Conservation (phyloP, 164 flowering plant genomes). For the Malania oleifera region DNA sequence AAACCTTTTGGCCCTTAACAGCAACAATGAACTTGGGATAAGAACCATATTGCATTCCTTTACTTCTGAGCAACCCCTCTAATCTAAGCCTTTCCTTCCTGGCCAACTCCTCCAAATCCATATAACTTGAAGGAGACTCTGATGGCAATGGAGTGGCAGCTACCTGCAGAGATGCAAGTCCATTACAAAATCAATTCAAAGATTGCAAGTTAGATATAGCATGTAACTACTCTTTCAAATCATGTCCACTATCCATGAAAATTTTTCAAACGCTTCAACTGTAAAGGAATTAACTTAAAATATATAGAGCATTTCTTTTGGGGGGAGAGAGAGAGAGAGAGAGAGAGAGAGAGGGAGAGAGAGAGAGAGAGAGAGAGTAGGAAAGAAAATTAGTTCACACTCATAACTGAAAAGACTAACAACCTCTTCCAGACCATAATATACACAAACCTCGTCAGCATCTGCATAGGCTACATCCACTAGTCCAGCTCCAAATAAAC, state of each 20-base stretch:
- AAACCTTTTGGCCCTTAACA: slow-evolving; percentile 85
- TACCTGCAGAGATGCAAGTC: slow-evolving; percentile 32
- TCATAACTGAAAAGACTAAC: not conserved
- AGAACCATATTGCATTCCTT: slow-evolving; percentile 55
- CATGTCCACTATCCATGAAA: not conserved
- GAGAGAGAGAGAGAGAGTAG: not conserved
- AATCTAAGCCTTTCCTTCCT: slow-evolving; percentile 53
- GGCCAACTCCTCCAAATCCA: slow-evolving; percentile 52
- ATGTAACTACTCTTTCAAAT: not conserved
- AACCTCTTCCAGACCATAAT: not conserved
- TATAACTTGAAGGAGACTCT: slow-evolving; percentile 34
- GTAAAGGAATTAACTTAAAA: too few relatives aligned
- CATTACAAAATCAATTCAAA: slow-evolving; percentile 12
- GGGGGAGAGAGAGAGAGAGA: too few relatives aligned
- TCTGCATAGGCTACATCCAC: slow-evolving; percentile 62
- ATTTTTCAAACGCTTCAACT: not conserved
- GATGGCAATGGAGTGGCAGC: slow-evolving; percentile 32
- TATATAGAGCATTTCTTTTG: too few relatives aligned
- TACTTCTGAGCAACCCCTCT: slow-evolving; percentile 61
- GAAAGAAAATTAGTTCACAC: not conserved
- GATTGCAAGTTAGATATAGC: not conserved
- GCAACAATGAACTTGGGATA: slow-evolving; percentile 75
- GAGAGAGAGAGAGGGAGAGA: not conserved
- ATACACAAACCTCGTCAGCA: slow-evolving; percentile 42
- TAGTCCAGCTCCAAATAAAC: slow-evolving; percentile 49